Base-by-base conservation (phyloP, 2,329 filamentous ascomycete genomes). In the Pseudogymnoascus sp. region DNA sequence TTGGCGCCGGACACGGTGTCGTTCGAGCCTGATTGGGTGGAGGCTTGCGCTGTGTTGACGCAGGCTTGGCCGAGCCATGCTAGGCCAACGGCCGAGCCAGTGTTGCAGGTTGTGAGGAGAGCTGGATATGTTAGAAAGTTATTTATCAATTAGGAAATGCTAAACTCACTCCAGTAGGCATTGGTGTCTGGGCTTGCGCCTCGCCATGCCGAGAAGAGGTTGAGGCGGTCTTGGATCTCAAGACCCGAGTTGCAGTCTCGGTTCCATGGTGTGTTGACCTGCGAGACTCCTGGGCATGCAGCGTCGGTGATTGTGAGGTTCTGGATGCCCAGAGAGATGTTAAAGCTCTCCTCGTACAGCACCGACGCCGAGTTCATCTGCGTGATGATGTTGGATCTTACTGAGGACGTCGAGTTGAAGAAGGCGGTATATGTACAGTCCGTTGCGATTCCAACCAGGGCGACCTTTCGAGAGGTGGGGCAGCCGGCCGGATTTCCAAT, bases 1-100 rank as follows among this genome's bases (percentile, higher is more conserved):
- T 97, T 98, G 65, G 93, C 88, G 33, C 90, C 90, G 19, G 89
- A 87, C 31, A 96, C 89, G 0, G 87, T 90, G 75, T 95, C 89
- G 65, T 84, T 84, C 31, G 76, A 77, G 35, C 74, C 74, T 2
- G 78, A 78, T 28, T 79, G 79, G 26, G 76, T 75, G 19, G 84
- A 82, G 4, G 78, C 78, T 59, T 82, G 80, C 2, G 89, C 80
- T 28, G 83, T 83, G 28, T 76, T 72, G 31, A 84, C 79, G 74
- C 95, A 98, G 43, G 93, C 84, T 75, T 96, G 91, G 59, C 93
- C 93, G 33, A 96, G 81, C 93, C 95, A 99, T 8, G 93, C 91
- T 40, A 98, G 81, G 2, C 93, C 93, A 59, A 99, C 93, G 63
- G 95, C 92, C 33, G 89, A 84, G 60, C 86, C 89, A 0, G 91